Base-by-base conservation (phyloP, 495 filamentous ascomycete genomes). In the Pyronema domesticum region DNA sequence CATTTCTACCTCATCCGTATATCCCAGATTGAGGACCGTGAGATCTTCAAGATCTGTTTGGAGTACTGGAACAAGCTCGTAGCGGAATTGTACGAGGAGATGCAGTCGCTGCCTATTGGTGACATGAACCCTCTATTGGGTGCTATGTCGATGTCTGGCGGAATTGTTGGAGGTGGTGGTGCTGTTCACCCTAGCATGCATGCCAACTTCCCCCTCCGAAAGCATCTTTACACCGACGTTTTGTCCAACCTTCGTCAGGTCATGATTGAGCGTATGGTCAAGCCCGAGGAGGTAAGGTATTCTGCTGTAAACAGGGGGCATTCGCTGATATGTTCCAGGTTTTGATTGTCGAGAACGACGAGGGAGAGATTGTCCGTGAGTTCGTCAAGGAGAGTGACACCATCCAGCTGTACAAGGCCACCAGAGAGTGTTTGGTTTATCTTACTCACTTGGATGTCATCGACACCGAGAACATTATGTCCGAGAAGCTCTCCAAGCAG, bases 201-300 rank as follows among this genome's bases (percentile, higher is more conserved):
- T 48, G 79, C 76, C 57, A 89, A 84, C 67, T 93, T 89, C 62
- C 88, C 93, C 17, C 74, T 99, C 18, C 80, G 93, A 35, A 96
- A 96, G 72, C 89, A 99, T 73, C 94, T 94, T 68, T 99, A 96
- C 66, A 80, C 80, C 57, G 86, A 94, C 60, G 82, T 99, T 11
- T 72, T 99, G 15, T 87, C 89, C 7, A 95, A 94, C 65, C 74
- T 99, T 46, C 81, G 91, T 55, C 82, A 86, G 40, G 91, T 99
- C 42, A 99, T 99, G 91, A 95, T 99, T 58, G 91, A 99, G 72
- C 94, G 95, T 70, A 96, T 99, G 91, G 91, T 96, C 30, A 75
- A 86, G 37, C 91, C 91, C 6, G 91, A 99, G 70, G 93, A 96
- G 71, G 63, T 65, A 63, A 44, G 54, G 56, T 53, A 7, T 39